Base-by-base conservation (phyloP, 176 grass and related monocot genomes). In the Triticum monococcum region DNA sequence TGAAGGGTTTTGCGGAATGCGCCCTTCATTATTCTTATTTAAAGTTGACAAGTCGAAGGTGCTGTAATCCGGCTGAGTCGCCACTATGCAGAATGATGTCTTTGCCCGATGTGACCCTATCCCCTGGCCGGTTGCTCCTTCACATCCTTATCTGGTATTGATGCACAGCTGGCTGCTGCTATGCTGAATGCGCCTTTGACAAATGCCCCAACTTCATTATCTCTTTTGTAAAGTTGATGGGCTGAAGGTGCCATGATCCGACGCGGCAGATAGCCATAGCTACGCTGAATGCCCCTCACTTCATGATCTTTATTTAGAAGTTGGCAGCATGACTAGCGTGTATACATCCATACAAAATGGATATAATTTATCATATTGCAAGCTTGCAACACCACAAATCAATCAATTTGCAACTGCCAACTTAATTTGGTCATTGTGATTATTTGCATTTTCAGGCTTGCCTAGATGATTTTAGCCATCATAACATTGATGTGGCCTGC, bases 401-500 rank as follows among this genome's bases (percentile, higher is more conserved):
- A 75, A 30, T 16, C 24, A 75, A 13, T 46, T 75, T 75, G 72
- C 43, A 52, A 52, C 25, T 64, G n/a, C n/a, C 23, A 79, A 43
- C 35, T 79, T 41, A 64, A 67, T 56, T 81, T 82, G 36, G 12
- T 69, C 45, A 77, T 46, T 46, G 37, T 74, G 57, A 75, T 36
- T 8, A 32, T 82, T 12, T 81, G 64, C 87, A 57, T 86, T 83
- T 83, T 54, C 91, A 98, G 96, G 88, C 88, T 9, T 95, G 96
- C 70, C 32, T 98, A 86, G 96, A 95, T 89, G 93, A 98, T 89
- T 98, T 98, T 83, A 92, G 84, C 75, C 96, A 98, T 86, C 96
- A 98, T 85, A 98, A 98, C 81, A 95, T 95, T 72, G 96, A 98
- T 89, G 96, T 98, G 73, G 89, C 91, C 61, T 98, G 96, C 93